phyloP scores from a whole-genome alignment of 208 protist genomes.

The Porcisia hertigi region DNA sequence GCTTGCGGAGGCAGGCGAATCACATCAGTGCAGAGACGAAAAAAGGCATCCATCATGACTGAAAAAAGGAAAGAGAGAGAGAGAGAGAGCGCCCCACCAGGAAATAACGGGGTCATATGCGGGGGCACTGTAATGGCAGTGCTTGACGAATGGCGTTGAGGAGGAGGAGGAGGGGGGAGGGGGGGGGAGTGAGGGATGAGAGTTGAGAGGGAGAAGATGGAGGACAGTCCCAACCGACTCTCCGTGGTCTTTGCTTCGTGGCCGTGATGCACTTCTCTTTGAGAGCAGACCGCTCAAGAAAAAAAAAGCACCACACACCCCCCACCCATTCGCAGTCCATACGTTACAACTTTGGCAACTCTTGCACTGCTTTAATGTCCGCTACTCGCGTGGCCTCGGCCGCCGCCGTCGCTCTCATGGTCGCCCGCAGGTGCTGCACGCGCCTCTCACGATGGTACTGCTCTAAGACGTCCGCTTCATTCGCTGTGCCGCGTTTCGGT shows the following conservation, averaged over 20 bases:
- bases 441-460: constrained; percentile 27
- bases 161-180: not conserved
- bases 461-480: constrained; percentile 20
- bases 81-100: no score
- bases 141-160: no score
- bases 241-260: not conserved
- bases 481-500: constrained; percentile 13
- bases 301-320: not conserved
- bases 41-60: no score
- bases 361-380: constrained; percentile 43
- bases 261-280: not conserved
- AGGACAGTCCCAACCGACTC: not conserved
- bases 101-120: no score
- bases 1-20: not conserved
- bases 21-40: not conserved
- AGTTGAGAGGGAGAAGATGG: not conserved
- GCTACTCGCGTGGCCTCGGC: constrained; percentile 17
- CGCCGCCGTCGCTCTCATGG: not conserved
- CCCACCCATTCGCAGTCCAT: not conserved
- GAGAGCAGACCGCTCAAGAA: not conserved
- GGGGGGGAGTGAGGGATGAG: not conserved
- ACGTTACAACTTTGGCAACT: constrained; percentile 44
- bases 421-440: constrained; percentile 6
- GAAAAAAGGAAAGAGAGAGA: no score
- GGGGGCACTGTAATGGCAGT: no score